phyloP scores from a whole-genome alignment of 306 rosid genomes.

The Cicer judaicum region DNA sequence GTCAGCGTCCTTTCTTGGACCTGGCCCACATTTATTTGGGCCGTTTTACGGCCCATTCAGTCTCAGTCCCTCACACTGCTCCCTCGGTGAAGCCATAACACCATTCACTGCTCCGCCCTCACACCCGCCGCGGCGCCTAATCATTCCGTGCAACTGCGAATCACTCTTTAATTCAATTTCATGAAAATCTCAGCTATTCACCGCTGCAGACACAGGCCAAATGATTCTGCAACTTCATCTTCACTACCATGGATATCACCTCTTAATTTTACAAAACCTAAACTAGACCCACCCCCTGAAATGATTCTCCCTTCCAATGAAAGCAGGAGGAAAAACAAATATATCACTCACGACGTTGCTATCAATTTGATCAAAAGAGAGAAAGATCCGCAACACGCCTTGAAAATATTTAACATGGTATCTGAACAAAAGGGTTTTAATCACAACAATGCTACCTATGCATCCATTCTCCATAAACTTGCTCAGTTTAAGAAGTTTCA shows the following conservation, averaged over 20 bases:
- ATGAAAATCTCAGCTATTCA: conserved; percentile 49
- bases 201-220: conserved; percentile 32
- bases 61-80: too few relatives aligned
- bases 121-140: too few relatives aligned
- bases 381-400: conserved; percentile 81
- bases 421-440: conserved; percentile 79
- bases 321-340: conserved; percentile 54
- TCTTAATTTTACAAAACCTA: conserved; percentile 54
- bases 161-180: conserved; percentile 3
- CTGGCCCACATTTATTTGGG: background rate
- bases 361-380: conserved; percentile 71
- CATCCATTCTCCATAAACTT: conserved; percentile 71
- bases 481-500: conserved; percentile 70
- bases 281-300: conserved; percentile 62
- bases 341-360: conserved; percentile 67
- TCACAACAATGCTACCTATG: conserved; percentile 79
- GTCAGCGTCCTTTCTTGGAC: background rate
- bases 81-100: too few relatives aligned
- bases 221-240: conserved; percentile 35
- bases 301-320: conserved; percentile 13
- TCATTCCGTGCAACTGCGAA: too few relatives aligned
- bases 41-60: too few relatives aligned
- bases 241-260: conserved; percentile 78
- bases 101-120: too few relatives aligned
- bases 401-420: conserved; percentile 72